Percentiles rank a stretch among this genome's conserved stretches.
phyloP scores from a whole-genome alignment of 306 rosid species.

The Cucurbita argyrosperma region DNA sequence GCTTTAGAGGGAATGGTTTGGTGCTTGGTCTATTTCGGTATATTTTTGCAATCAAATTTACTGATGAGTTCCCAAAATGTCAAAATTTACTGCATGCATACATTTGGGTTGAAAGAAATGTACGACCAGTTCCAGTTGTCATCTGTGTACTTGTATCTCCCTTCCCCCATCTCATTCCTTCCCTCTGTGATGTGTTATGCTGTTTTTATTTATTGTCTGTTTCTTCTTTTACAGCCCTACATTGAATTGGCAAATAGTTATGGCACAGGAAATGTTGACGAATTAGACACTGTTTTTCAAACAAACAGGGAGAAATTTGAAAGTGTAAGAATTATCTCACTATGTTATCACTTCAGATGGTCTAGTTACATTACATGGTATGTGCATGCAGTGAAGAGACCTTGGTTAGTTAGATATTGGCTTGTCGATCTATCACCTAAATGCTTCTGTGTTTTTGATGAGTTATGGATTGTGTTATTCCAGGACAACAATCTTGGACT shows the following conservation, averaged over 20 bases:
- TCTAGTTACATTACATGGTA: neutral
- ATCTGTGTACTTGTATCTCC: neutral
- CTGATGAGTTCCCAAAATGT: neutral
- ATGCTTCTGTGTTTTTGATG: neutral
- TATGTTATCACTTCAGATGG: neutral
- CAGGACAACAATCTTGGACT: conserved; percentile 75
- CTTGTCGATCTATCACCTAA: neutral
- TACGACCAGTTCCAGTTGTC: neutral
- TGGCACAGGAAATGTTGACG: conserved; percentile 33
- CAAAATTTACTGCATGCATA: too few species aligned
- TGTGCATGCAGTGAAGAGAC: neutral
- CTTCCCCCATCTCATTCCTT: neutral
- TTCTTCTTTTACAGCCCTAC: conserved; percentile 38
- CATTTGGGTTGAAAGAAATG: neutral
- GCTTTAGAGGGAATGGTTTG: neutral
- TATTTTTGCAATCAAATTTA: neutral
- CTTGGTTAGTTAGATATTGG: neutral
- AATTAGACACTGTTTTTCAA: conserved; percentile 28
- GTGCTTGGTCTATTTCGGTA: neutral
- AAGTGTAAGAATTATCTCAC: conserved; percentile 28
- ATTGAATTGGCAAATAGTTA: conserved; percentile 47
- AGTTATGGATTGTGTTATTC: neutral
- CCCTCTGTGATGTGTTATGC: neutral
- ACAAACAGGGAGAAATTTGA: conserved; percentile 38
- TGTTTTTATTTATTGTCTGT: neutral